Conservation (phyloP, 2,329 filamentous ascomycete genomes). For the Sordariomycetes sp. region DNA sequence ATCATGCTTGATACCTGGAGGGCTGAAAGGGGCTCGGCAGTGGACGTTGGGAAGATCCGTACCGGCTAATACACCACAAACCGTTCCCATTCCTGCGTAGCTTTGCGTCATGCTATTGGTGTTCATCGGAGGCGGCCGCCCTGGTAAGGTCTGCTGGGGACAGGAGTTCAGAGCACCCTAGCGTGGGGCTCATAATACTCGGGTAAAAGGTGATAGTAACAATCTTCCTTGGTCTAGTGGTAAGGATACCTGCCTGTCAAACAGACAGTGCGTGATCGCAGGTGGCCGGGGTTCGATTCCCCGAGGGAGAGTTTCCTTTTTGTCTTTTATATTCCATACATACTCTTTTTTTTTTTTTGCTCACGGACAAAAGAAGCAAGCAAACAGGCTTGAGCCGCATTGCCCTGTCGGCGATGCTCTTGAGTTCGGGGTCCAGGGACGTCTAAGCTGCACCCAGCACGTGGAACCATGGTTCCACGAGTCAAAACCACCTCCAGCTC, state of each 20-base stretch:
- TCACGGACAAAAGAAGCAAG: too few species aligned
- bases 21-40: too few species aligned
- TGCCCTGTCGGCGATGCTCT: too few species aligned
- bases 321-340: not conserved
- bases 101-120: not conserved
- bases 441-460: too few species aligned
- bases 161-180: too few species aligned
- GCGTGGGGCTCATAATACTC: not conserved
- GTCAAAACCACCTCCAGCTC: too few species aligned
- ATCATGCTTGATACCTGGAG: too few species aligned
- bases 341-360: not conserved
- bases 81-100: too few species aligned
- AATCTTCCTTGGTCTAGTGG: slow-evolving; percentile 5
- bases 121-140: not conserved
- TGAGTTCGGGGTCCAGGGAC: too few species aligned
- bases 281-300: slow-evolving; percentile 20
- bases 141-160: not conserved
- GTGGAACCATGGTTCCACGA: too few species aligned
- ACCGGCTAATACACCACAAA: not conserved
- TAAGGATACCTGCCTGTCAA: slow-evolving; percentile 6
- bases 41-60: not conserved
- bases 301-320: slow-evolving; percentile 10
- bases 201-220: too few species aligned
- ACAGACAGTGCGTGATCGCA: slow-evolving; percentile 8
- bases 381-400: too few species aligned